Evolutionary conservation across 768 basidiomycete species (phyloP), one percentile per base, ranked within the genome.

Genomic region (Podaxis carcinomalis): DNA sequence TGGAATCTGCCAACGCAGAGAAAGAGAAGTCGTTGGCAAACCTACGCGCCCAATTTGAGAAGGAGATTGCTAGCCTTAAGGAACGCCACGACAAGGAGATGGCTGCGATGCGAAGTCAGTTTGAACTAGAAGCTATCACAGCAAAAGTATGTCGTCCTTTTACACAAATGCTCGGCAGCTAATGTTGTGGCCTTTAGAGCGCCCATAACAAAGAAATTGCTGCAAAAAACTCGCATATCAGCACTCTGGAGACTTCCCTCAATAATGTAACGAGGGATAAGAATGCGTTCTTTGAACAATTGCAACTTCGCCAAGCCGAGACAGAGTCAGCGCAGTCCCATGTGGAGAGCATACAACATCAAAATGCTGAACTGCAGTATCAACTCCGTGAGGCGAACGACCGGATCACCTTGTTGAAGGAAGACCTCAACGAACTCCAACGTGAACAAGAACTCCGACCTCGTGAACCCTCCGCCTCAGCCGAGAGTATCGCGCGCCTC

Each of bases 231-330:
- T 75, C 82, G 2, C 86, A 85, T 49, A 87, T 97, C 52, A 73
- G 80, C 5, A 77, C 84, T 7, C 80, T 98, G 35, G 91, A 95
- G 67, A 75, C 76, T 39, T 86, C 87, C 1, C 76, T 93, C n/a
- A 81, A 83, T 64, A 84, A 79, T 32, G 78, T 95, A 6, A 83
- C 84, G 13, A 74, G 78, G 27, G 92, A 94, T 69, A 95, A 95
- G 68, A 88, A 86, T 65, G 71, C 77, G 10, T 82, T 93, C 64
- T 98, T 98, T 70, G 92, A 95, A 65, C 85, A 90, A 62, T 78
- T 94, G 3, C 94, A 98, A 73, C 68, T 89, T 51, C 88, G 92
- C 32, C 93, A 96, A 71, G 95, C 92, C 14, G 95, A 98, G 68
- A 73, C 90, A 10, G 97, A 99, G 73, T 89, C 91, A 1, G 84